Evolutionary conservation across 805 yeast species (phyloP).

Genomic region (Hemisphaericaspora nanyangensis): DNA sequence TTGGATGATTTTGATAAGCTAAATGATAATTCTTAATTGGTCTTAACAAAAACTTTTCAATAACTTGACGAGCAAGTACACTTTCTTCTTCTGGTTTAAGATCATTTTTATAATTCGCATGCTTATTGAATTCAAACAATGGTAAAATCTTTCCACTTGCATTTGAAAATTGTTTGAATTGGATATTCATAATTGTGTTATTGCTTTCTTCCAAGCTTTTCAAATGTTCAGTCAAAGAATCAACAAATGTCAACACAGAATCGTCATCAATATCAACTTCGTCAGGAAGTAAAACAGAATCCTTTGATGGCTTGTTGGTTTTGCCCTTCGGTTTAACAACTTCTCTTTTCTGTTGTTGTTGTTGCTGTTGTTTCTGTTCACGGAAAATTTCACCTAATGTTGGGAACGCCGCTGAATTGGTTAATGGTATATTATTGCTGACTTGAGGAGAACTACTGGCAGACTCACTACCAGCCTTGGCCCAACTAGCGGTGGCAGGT

Average conservation of each 20-base stretch:
- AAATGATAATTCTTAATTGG: constrained; percentile 44
- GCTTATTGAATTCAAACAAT: constrained; percentile 46
- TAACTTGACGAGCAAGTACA: constrained; percentile 34
- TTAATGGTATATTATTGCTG: constrained; percentile 30
- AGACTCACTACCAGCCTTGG: constrained; percentile 22
- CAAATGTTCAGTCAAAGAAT: constrained; percentile 43
- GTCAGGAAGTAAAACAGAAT: constrained; percentile 38
- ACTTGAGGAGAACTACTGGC: constrained; percentile 35
- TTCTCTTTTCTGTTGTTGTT: constrained; percentile 24
- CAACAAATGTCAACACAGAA: constrained; percentile 45
- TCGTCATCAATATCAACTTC: constrained; percentile 47
- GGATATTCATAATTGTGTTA: constrained; percentile 27
- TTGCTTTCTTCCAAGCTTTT: constrained; percentile 31
- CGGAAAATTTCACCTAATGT: constrained; percentile 48
- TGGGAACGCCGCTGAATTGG: constrained; percentile 56
- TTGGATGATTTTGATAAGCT: constrained; percentile 43
- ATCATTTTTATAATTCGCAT: constrained; percentile 21
- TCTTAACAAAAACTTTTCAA: constrained; percentile 36
- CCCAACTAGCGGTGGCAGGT: constrained; percentile 74
- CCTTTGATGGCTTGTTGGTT: constrained; percentile 28
- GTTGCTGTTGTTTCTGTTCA: constrained; percentile 31
- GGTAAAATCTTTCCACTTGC: constrained; percentile 30
- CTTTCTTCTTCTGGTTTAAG: constrained; percentile 35
- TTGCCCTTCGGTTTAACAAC: constrained; percentile 7
- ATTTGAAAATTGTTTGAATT: constrained; percentile 19